Conservation (phyloP, 2,329 filamentous ascomycete species). For the Hypoxylon rubiginosum region DNA sequence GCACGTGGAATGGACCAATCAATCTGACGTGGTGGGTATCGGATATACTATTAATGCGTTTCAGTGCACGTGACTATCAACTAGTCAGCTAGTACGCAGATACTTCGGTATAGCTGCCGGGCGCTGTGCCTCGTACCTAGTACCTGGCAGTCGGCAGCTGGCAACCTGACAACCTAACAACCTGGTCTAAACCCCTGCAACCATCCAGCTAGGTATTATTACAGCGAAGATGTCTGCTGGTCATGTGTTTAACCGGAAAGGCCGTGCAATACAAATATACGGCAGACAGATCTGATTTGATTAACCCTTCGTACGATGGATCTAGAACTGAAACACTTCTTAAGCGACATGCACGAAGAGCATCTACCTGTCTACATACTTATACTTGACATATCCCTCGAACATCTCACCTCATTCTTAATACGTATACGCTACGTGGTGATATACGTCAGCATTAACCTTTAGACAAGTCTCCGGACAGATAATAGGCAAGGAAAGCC, state of each 20-base stretch:
- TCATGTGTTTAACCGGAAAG: constrained; percentile 7
- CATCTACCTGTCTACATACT: too few species aligned
- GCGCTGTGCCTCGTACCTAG: too few species aligned
- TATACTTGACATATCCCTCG: neutral
- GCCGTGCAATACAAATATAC: neutral
- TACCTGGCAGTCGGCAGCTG: too few species aligned
- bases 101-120: too few species aligned
- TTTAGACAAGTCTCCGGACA: constrained; percentile 5
- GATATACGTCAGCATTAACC: constrained; percentile 31
- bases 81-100: neutral
- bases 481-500: constrained; percentile 12
- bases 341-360: neutral
- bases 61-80: constrained; percentile 27
- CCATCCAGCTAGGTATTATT: too few species aligned
- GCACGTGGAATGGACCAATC: constrained; percentile 14
- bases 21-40: neutral
- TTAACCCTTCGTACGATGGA: constrained; percentile 1
- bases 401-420: constrained; percentile 1
- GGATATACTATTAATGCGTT: constrained; percentile 26
- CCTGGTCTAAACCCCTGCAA: neutral
- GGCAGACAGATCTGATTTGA: constrained; percentile 1
- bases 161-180: too few species aligned
- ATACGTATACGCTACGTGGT: constrained; percentile 29
- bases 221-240: neutral
- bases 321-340: constrained; percentile 17